Evolutionary conservation across 108 stramenopile genomes (phyloP), one percentile per base, ranked within the genome.

Genomic region (Schizochytrium sp.): DNA sequence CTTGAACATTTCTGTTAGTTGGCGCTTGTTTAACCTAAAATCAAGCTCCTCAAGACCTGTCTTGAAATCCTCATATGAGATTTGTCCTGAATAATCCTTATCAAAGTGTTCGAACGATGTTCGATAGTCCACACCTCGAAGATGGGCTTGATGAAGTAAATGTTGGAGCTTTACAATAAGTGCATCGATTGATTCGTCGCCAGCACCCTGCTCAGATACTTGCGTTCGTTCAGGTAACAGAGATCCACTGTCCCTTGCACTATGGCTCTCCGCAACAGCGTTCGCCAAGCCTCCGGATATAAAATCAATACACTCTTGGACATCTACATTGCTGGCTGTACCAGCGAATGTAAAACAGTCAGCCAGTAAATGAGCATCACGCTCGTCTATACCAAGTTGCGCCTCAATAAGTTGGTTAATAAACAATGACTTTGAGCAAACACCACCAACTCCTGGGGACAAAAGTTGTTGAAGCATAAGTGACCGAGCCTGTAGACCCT

Each of bases 71-170:
- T 61, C 60, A 12, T 15, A 28, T 10, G 61, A 50, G 46, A 88
- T 64, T 4, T 46, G 17, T 12, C 88, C 88, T 53, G 61, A 69
- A 49, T 60, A 60, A 50, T 88, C 61, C 17, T 4, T 17, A 19
- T 88, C 88, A 46, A 88, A 69, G 49, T 88, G 58, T 38, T 88
- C 88, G 28, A 88, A 88, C 42, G 88, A 60, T 47, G 19, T 59
- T 5, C 87, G 87, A 88, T 59, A 58, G 41, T 60, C 87, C 10
- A 59, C 58, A 41, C 57, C 87, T 5, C 87, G 87, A 40, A 3
- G 40, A 0, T 58, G 57, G 17, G 87, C 87, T 88, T 15, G 19
- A 15, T 3, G 10, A 4, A 40, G 38, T n/a, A 42, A 46, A 13
- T 13, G n/a, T 61, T 46, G 87, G 3, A 40, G n/a, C 40, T 59